phyloP scores from a whole-genome alignment of 306 rosid species.

The Spatholobus suberectus region DNA sequence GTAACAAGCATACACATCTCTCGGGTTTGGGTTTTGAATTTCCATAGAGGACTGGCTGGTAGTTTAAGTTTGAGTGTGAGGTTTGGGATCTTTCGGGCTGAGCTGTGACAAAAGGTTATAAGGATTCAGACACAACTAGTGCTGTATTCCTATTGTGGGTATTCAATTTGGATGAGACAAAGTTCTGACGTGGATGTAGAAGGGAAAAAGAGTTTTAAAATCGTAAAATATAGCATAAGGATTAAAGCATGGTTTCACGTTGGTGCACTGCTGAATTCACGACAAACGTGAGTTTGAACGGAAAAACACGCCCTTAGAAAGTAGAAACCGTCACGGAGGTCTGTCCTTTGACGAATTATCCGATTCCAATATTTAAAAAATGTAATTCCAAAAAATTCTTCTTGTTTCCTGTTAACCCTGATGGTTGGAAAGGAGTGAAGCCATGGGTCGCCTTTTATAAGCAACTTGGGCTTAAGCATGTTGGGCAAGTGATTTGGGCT shows the following conservation, averaged over 20 bases:
- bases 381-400: neutral
- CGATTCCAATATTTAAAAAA: neutral
- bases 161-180: neutral
- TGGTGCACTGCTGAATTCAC: too few relatives aligned
- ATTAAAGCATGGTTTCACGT: too few relatives aligned
- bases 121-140: neutral
- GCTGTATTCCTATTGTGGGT: neutral
- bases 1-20: neutral
- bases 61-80: constrained; percentile 61
- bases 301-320: too few relatives aligned
- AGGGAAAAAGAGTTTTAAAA: neutral
- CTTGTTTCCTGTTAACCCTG: too few relatives aligned
- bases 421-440: too few relatives aligned
- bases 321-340: too few relatives aligned
- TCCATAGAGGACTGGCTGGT: constrained; percentile 46
- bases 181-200: neutral
- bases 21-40: neutral
- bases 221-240: neutral
- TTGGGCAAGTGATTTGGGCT: neutral
- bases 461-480: constrained; percentile 17
- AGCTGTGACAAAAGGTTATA: neutral
- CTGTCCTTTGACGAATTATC: too few relatives aligned
- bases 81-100: constrained; percentile 8
- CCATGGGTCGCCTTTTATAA: neutral
- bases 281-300: too few relatives aligned